phyloP scores from a whole-genome alignment of 2,329 filamentous ascomycete genomes.

The Pseudogymnoascus sp. region DNA sequence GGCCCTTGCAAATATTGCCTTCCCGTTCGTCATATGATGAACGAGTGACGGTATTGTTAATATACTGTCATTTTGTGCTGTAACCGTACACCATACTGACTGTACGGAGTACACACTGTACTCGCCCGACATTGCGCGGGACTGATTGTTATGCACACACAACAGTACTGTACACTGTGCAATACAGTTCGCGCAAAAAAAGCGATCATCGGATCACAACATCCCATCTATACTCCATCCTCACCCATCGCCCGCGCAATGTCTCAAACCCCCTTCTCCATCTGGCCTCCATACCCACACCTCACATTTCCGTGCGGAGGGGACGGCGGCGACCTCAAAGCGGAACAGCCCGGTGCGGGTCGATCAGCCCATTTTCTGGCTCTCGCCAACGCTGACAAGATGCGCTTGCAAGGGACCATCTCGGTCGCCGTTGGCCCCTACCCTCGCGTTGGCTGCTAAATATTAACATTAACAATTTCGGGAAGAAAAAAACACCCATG shows the following conservation, averaged over 20 bases:
- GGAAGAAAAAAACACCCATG: not conserved
- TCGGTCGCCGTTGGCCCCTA: not conserved
- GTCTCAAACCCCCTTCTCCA: not conserved
- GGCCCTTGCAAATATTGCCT: not conserved
- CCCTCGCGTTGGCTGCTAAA: too few species aligned
- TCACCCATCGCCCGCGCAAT: not conserved
- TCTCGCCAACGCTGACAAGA: not conserved
- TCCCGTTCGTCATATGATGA: not conserved
- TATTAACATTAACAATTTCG: not conserved
- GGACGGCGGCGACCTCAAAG: not conserved
- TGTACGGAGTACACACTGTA: not conserved
- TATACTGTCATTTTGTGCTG: too few species aligned
- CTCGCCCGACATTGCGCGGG: too few species aligned
- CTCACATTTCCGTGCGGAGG: not conserved
- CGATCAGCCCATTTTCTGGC: not conserved
- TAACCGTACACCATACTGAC: not conserved
- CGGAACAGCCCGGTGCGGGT: conserved; percentile 1
- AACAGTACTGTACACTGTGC: too few species aligned
- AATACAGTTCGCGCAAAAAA: too few species aligned
- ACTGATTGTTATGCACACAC: too few species aligned
- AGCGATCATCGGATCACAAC: not conserved
- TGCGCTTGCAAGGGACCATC: not conserved
- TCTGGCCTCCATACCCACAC: not conserved
- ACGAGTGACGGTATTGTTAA: not conserved
- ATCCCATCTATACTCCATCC: not conserved